Conservation (phyloP, 2,329 filamentous ascomycete species). For the Calonectria fujianensis region DNA sequence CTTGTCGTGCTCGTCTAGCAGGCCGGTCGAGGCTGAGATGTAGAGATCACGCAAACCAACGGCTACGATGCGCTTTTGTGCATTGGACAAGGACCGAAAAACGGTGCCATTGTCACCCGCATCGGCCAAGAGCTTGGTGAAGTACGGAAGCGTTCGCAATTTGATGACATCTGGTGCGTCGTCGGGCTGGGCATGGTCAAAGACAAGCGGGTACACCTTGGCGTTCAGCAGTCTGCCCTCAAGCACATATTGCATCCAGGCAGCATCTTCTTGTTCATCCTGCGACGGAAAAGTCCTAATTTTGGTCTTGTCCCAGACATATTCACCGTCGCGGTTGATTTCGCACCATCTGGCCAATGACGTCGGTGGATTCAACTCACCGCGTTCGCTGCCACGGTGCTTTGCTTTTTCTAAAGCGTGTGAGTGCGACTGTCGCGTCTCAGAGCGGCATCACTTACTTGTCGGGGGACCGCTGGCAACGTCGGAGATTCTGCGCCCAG, state of each 20-base stretch:
- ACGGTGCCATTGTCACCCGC: neutral
- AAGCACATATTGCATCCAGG: slow-evolving; percentile 17
- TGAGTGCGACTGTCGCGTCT: neutral
- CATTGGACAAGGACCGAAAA: neutral
- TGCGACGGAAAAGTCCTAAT: slow-evolving; percentile 14
- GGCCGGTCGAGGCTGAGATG: slow-evolving; percentile 3
- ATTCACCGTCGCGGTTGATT: slow-evolving; percentile 2
- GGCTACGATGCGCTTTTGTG: slow-evolving; percentile 7
- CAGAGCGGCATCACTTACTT: neutral
- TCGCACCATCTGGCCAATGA: slow-evolving; percentile 27
- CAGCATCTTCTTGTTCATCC: neutral
- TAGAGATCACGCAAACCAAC: slow-evolving; percentile 33
- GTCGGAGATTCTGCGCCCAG: neutral
- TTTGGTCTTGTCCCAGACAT: slow-evolving; percentile 11
- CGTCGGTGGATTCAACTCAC: neutral
- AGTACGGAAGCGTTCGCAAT: slow-evolving; percentile 20
- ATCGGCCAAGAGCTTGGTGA: slow-evolving; percentile 3
- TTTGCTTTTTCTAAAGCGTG: slow-evolving; percentile 25
- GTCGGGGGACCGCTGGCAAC: neutral
- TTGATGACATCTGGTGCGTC: neutral
- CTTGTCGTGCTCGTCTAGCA: slow-evolving; percentile 2
- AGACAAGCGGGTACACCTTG: slow-evolving; percentile 28
- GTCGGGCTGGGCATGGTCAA: neutral
- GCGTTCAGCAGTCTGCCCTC: slow-evolving; percentile 17
- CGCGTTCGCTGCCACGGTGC: neutral